A percentile compares a stretch with the other conserved stretches of the same genome.
Conservation (phyloP, 1,284 basidiomycete species). For the Pseudomicrostroma phylloplanum region DNA sequence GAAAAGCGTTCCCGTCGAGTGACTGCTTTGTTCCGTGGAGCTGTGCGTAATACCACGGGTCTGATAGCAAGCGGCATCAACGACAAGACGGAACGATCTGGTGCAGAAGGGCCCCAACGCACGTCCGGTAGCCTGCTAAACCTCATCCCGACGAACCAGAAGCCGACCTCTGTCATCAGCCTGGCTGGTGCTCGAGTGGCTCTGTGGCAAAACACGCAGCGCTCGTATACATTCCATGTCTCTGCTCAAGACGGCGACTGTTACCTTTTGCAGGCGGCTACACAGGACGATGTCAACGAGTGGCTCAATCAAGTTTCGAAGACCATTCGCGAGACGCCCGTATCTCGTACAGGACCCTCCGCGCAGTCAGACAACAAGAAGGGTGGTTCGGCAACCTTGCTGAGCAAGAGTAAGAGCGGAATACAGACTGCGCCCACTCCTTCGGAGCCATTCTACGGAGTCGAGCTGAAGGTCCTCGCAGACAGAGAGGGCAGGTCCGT, state of each 20-base stretch:
- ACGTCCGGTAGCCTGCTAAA: constrained; percentile 12
- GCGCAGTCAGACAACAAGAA: not conserved
- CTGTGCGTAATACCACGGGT: constrained; percentile 18
- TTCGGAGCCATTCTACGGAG: constrained; percentile 29
- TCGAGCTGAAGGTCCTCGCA: constrained; percentile 28
- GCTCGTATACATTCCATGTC: constrained; percentile 43
- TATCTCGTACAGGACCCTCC: not conserved
- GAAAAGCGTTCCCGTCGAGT: constrained; percentile 34
- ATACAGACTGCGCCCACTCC: constrained; percentile 10
- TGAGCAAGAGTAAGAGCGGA: not conserved
- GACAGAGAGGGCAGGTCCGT: constrained; percentile 32
- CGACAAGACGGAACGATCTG: not conserved
- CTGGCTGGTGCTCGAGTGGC: constrained; percentile 32
- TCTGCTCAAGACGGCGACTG: constrained; percentile 35
- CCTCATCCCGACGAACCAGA: constrained; percentile 28
- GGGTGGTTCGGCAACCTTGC: constrained; percentile 13
- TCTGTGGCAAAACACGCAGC: constrained; percentile 43
- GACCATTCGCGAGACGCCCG: constrained; percentile 6
- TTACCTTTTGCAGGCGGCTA: constrained; percentile 41
- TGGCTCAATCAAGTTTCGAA: constrained; percentile 37
- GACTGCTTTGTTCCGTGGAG: constrained; percentile 46
- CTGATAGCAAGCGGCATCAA: not conserved
- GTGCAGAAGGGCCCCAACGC: not conserved
- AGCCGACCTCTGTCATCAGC: constrained; percentile 29
- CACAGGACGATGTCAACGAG: constrained; percentile 30